A percentile compares a stretch with the other conserved stretches of the same genome.
These are phyloP conservation scores for Saccharum spontaneum DNA, from an alignment of 176 grass and related monocot genomes.

Conservation along the genomic window DNA sequence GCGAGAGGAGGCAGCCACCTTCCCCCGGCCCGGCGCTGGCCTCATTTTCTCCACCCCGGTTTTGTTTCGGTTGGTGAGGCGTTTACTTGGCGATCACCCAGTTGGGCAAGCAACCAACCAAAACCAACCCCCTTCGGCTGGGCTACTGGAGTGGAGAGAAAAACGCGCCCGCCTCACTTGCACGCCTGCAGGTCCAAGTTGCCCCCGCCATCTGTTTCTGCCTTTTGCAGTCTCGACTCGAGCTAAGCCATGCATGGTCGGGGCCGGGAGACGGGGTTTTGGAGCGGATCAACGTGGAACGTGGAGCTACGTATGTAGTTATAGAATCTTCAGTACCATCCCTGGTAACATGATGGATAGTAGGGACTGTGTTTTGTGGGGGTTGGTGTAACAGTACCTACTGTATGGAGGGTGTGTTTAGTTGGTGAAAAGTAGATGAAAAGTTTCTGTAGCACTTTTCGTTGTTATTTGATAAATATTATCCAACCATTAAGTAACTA, in stretches of 20 bases:
- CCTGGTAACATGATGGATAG: too few species aligned
- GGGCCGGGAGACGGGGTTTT: background rate
- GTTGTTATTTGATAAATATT: too few species aligned
- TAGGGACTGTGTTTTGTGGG: too few species aligned
- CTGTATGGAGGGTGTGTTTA: too few species aligned
- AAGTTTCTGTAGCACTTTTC: too few species aligned
- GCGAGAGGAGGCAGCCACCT: background rate
- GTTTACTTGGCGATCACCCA: slow-evolving; percentile 38
- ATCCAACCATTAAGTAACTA: too few species aligned
- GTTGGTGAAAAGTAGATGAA: too few species aligned
- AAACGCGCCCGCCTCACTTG: background rate
- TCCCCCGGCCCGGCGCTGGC: background rate
- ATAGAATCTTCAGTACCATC: too few species aligned
- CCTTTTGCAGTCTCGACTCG: background rate
- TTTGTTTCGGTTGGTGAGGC: slow-evolving; percentile 51
- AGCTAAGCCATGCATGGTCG: background rate
- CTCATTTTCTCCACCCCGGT: slow-evolving; percentile 11
- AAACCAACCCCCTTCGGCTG: background rate
- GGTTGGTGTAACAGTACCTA: too few species aligned
- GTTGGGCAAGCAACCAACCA: slow-evolving; percentile 40
- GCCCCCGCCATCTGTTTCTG: background rate
- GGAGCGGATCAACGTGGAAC: background rate
- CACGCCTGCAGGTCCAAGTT: background rate
- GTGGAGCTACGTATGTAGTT: too few species aligned
- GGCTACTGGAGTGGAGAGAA: background rate